phyloP scores from a whole-genome alignment of 495 filamentous ascomycete genomes.

The Pseudotulostoma volvatum region DNA sequence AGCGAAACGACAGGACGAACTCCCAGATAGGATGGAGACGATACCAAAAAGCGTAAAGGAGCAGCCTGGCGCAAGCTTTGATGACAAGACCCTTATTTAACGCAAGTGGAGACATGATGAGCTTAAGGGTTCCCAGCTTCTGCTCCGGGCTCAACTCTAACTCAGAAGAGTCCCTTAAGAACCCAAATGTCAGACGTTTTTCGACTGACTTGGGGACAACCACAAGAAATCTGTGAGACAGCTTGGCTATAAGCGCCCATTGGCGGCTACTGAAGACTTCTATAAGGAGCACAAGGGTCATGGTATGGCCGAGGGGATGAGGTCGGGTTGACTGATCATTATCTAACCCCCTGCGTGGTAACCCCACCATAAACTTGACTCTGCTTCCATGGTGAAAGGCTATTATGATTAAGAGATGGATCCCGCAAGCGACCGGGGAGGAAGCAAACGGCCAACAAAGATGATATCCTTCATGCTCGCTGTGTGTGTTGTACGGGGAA shows the following conservation, averaged over 20 bases:
- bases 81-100: no score
- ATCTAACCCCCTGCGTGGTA: no score
- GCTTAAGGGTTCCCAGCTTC: constrained; percentile 1
- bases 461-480: neutral
- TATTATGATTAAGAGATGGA: constrained; percentile 1
- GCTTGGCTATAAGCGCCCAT: constrained; percentile 1
- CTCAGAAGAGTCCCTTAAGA: constrained; percentile 2
- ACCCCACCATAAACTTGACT: neutral
- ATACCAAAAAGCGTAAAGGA: no score
- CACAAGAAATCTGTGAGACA: constrained; percentile 1
- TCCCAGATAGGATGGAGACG: no score
- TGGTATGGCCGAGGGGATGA: constrained; percentile 1
- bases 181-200: constrained; percentile 3
- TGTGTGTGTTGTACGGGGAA: neutral
- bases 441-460: neutral
- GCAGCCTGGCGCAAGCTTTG: no score
- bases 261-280: constrained; percentile 6
- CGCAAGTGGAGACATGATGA: no score
- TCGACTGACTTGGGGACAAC: constrained; percentile 6
- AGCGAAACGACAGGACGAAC: no score
- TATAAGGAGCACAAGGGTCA: constrained; percentile 2
- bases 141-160: constrained; percentile 3
- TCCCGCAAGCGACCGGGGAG: neutral
- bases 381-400: neutral
- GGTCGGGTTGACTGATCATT: neutral